Conservation (phyloP, 2,329 filamentous ascomycete genomes). For the Cordyceps fumosorosea region DNA sequence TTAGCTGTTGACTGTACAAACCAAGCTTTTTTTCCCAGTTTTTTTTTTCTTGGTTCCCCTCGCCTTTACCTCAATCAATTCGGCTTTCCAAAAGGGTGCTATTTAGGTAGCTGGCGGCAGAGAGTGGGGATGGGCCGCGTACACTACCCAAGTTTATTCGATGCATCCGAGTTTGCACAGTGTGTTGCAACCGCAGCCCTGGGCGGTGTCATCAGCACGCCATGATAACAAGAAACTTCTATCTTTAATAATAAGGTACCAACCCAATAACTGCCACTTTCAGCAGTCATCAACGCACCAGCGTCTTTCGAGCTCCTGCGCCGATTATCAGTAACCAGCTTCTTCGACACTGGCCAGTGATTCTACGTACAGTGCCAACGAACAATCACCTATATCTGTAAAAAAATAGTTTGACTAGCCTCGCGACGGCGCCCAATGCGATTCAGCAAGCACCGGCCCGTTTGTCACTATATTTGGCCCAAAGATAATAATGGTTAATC, state of each 20-base stretch:
- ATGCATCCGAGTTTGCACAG: not conserved
- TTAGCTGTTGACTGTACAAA: not conserved
- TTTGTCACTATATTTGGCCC: not conserved
- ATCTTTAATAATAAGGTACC: not conserved
- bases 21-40: not conserved
- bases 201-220: not conserved
- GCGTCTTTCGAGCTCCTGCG: no score
- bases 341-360: no score
- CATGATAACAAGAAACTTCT: no score
- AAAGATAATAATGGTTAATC: no score
- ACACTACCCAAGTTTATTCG: not conserved
- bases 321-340: no score
- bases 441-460: not conserved
- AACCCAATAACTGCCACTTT: not conserved
- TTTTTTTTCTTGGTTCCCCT: not conserved
- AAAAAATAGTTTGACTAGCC: not conserved
- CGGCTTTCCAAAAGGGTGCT: not conserved
- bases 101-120: no score
- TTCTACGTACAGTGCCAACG: not conserved
- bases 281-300: no score
- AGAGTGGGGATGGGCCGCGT: not conserved
- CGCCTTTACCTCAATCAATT: not conserved
- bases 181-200: not conserved
- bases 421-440: not conserved
- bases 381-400: no score